Conservation (phyloP, 1,284 basidiomycete species). For the Pascua sp. region DNA sequence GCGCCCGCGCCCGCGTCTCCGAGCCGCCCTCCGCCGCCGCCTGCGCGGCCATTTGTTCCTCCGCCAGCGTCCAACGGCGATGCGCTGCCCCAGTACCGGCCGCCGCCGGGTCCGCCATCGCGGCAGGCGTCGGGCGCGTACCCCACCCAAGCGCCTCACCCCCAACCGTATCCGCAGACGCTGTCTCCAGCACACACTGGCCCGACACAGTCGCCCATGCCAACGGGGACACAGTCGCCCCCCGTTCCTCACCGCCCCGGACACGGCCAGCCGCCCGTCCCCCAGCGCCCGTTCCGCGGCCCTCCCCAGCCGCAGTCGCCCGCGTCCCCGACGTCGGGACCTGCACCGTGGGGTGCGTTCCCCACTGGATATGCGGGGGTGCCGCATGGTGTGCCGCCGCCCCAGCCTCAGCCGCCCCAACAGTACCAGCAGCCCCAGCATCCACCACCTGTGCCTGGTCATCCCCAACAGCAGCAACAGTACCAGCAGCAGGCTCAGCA, state of each 20-base stretch:
- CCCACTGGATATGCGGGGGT: not conserved
- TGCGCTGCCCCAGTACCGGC: slow-evolving; percentile 31
- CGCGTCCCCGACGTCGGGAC: not conserved
- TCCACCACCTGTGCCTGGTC: not conserved
- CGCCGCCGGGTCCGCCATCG: slow-evolving; percentile 31
- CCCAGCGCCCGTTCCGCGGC: slow-evolving; percentile 13
- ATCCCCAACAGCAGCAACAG: no score
- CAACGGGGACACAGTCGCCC: not conserved
- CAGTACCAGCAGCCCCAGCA: not conserved
- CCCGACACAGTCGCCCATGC: not conserved
- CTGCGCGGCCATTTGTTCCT: slow-evolving; percentile 21
- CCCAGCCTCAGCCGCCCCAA: not conserved
- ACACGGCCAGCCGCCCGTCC: slow-evolving; percentile 13
- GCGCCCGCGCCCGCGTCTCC: no score
- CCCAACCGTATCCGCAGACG: slow-evolving; percentile 7
- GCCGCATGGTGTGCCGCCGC: not conserved
- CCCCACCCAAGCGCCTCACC: slow-evolving; percentile 2
- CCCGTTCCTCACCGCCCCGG: slow-evolving; percentile 19
- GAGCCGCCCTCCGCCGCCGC: slow-evolving; percentile 25
- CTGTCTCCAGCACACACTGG: not conserved
- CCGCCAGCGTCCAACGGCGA: slow-evolving; percentile 13
- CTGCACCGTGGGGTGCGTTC: not conserved
- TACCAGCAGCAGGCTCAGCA: not conserved
- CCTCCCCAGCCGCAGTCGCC: not conserved
- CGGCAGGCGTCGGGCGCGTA: slow-evolving; percentile 18